Percentiles rank a stretch among this genome's conserved stretches.
Conservation (phyloP, 2,329 filamentous ascomycete species). For the Hymenoscyphus repandus region DNA sequence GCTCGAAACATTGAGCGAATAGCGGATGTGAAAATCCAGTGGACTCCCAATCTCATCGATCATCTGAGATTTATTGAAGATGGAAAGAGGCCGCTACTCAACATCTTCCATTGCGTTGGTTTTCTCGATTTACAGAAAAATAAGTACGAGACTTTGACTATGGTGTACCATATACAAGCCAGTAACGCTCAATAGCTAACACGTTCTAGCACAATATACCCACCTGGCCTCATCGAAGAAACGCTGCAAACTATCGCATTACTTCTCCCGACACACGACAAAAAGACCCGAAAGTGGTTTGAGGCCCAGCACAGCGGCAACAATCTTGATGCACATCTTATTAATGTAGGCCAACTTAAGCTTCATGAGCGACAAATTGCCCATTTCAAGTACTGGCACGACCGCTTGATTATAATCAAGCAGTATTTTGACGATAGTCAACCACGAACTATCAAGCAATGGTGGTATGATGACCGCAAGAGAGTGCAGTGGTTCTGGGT, state of each 20-base stretch:
- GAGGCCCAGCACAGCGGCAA: constrained; percentile 3
- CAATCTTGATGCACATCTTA: constrained; percentile 27
- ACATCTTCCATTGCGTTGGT: constrained; percentile 3
- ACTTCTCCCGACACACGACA: constrained; percentile 31
- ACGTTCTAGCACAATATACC: constrained; percentile 14
- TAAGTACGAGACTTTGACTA: too few relatives aligned
- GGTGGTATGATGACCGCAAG: constrained; percentile 40
- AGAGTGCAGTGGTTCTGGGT: constrained; percentile 36
- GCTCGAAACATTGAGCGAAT: constrained; percentile 27
- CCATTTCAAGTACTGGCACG: constrained; percentile 37
- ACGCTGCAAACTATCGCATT: constrained; percentile 35
- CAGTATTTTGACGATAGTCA: constrained; percentile 36
- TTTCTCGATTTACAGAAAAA: constrained; percentile 1
- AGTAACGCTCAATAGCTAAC: too few relatives aligned
- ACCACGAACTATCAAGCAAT: constrained; percentile 34
- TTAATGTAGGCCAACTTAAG: constrained; percentile 29
- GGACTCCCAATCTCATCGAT: constrained; percentile 37
- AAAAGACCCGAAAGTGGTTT: constrained; percentile 22
- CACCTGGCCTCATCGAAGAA: constrained; percentile 31
- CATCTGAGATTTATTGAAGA: constrained; percentile 35
- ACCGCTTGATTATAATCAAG: constrained; percentile 39
- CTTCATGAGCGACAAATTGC: constrained; percentile 31
- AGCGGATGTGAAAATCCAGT: constrained; percentile 32
- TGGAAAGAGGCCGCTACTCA: constrained; percentile 26
- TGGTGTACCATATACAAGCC: too few relatives aligned